phyloP scores from a whole-genome alignment of 768 basidiomycete genomes.

The Coprinopsis sp. region DNA sequence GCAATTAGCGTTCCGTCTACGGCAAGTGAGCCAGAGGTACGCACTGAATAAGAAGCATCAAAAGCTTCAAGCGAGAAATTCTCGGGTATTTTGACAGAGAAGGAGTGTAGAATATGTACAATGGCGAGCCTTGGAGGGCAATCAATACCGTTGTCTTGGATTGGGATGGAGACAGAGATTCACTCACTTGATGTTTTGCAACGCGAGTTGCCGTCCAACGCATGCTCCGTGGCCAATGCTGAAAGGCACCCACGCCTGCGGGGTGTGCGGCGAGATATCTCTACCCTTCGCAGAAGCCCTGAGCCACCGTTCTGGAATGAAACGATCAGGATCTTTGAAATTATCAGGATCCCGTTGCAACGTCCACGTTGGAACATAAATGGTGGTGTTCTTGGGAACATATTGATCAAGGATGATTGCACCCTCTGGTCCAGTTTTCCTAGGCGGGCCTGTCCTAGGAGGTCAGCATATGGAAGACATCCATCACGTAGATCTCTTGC shows the following conservation, averaged over 20 bases:
- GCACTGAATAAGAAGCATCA: neutral
- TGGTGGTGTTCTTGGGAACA: constrained; percentile 1
- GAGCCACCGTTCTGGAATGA: constrained; percentile 5
- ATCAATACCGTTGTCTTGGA: neutral
- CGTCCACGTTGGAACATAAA: constrained; percentile 1
- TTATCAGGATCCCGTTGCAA: constrained; percentile 1
- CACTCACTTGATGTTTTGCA: neutral
- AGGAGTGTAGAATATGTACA: neutral
- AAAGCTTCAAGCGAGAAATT: neutral
- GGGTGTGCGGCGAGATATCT: neutral
- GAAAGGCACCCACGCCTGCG: constrained; percentile 2
- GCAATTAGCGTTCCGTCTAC: neutral
- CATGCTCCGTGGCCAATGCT: neutral
- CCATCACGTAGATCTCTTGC: neutral
- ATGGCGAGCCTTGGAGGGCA: neutral
- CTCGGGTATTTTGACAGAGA: neutral
- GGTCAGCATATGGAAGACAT: neutral
- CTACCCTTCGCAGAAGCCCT: neutral
- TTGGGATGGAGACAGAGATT: neutral
- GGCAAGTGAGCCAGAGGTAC: neutral
- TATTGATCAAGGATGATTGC: neutral
- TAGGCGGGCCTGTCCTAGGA: neutral
- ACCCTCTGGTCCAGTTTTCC: neutral
- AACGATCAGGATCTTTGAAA: constrained; percentile 1
- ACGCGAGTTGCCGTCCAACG: neutral